Conservation (phyloP, 208 protist genomes). For the Phytomonas sp. region DNA sequence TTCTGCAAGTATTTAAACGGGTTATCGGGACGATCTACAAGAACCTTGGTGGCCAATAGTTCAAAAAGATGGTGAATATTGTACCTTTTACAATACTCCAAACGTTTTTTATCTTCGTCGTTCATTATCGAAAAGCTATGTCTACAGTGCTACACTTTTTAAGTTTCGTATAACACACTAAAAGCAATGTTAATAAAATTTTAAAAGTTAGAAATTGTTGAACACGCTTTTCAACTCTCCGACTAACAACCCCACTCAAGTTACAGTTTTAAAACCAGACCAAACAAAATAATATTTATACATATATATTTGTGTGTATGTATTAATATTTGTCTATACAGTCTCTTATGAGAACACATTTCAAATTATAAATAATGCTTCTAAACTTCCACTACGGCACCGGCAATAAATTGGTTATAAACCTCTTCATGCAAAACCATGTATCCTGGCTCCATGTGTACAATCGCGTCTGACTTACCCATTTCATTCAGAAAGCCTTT, state of each 20-base stretch:
- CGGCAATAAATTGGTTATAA: constrained; percentile 51
- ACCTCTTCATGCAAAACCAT: constrained; percentile 59
- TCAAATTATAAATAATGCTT: neutral
- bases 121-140: neutral
- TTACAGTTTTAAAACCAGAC: neutral
- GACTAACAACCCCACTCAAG: neutral
- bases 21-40: constrained; percentile 82
- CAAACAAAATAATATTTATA: neutral
- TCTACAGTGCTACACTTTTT: constrained; percentile 16
- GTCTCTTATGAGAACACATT: neutral
- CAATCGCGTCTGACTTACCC: constrained; percentile 53
- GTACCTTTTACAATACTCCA: constrained; percentile 79
- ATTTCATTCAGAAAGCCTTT: constrained; percentile 26
- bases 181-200: neutral
- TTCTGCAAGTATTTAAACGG: constrained; percentile 78
- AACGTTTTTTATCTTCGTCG: constrained; percentile 56
- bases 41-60: constrained; percentile 76
- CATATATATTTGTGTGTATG: constrained; percentile 6
- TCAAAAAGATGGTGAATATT: constrained; percentile 91
- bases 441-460: constrained; percentile 54
- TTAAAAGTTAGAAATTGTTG: neutral
- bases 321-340: neutral
- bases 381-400: constrained; percentile 14
- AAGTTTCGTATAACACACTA: neutral
- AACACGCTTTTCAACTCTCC: neutral